phyloP scores from a whole-genome alignment of 176 grass and related monocot genomes.

The Oropetium thomaeum region DNA sequence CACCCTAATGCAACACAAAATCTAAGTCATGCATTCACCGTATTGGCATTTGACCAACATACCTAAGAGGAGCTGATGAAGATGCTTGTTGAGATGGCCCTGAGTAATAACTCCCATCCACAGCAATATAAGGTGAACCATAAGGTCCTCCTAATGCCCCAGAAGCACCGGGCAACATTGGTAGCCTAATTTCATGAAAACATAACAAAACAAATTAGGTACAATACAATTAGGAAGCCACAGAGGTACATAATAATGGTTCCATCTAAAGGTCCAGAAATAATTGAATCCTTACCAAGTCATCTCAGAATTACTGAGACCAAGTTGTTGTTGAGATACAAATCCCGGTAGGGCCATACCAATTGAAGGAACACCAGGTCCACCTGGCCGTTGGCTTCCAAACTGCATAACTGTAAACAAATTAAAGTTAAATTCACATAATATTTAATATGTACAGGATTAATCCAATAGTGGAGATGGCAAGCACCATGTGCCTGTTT shows the following conservation, averaged over 20 bases:
- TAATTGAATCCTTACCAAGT: constrained; percentile 61
- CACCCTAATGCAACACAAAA: background rate
- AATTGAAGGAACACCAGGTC: constrained; percentile 69
- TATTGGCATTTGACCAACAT: background rate
- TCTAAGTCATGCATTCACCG: background rate
- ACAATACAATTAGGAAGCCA: constrained; percentile 10
- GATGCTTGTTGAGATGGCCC: constrained; percentile 51
- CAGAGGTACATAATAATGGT: background rate
- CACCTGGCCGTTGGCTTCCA: constrained; percentile 63
- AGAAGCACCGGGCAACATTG: constrained; percentile 60
- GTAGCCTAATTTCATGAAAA: constrained; percentile 58
- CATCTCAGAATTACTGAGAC: constrained; percentile 78
- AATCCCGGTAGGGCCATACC: constrained; percentile 94
- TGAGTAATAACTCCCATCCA: constrained; percentile 75
- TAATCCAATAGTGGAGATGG: constrained; percentile 16
- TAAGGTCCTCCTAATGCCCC: constrained; percentile 62
- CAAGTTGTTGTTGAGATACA: constrained; percentile 80
- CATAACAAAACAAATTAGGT: background rate
- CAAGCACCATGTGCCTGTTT: background rate
- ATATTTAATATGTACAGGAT: background rate
- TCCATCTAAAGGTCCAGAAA: background rate
- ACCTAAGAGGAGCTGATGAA: constrained; percentile 56
- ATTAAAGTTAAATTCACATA: constrained; percentile 6
- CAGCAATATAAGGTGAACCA: constrained; percentile 62
- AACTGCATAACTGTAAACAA: constrained; percentile 81